These are phyloP conservation scores for Annulohypoxylon nitens DNA, from an alignment of 495 filamentous ascomycete species.

Conservation along the genomic window DNA sequence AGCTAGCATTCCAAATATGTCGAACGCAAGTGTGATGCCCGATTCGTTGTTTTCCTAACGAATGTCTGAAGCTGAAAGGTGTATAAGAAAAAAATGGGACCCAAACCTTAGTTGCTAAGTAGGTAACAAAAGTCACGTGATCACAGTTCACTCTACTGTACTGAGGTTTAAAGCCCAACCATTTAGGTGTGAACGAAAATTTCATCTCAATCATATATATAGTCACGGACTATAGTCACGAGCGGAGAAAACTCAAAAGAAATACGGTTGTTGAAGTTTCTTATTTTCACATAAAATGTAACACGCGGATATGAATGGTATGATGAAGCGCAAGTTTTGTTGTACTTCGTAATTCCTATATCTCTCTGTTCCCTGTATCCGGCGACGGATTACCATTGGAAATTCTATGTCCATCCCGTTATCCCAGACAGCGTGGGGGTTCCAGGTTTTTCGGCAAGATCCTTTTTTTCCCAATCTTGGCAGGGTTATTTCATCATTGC, in stretches of 20 bases:
- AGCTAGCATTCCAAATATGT: constrained; percentile 23
- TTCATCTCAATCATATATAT: background rate
- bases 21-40: constrained; percentile 25
- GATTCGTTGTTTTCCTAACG: constrained; percentile 19
- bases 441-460: constrained; percentile 43
- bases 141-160: background rate
- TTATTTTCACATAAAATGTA: constrained; percentile 16
- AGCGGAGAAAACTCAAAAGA: background rate
- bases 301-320: constrained; percentile 8
- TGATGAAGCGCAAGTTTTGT: constrained; percentile 33
- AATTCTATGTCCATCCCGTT: constrained; percentile 54
- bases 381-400: constrained; percentile 53
- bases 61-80: constrained; percentile 10
- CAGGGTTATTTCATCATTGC: constrained; percentile 36
- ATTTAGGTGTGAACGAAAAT: background rate
- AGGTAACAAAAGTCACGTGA: constrained; percentile 3
- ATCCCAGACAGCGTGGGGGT: constrained; percentile 43
- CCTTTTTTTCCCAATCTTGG: constrained; percentile 47
- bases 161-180: background rate
- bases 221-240: background rate
- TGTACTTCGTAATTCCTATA: constrained; percentile 47
- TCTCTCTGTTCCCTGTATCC: constrained; percentile 49
- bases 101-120: background rate
- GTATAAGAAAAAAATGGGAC: constrained; percentile 15
- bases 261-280: background rate